Evolutionary conservation across 352 stramenopile genomes (phyloP), one percentile per base, ranked within the genome.

Genomic region (Chrysophaeum taylorii): DNA sequence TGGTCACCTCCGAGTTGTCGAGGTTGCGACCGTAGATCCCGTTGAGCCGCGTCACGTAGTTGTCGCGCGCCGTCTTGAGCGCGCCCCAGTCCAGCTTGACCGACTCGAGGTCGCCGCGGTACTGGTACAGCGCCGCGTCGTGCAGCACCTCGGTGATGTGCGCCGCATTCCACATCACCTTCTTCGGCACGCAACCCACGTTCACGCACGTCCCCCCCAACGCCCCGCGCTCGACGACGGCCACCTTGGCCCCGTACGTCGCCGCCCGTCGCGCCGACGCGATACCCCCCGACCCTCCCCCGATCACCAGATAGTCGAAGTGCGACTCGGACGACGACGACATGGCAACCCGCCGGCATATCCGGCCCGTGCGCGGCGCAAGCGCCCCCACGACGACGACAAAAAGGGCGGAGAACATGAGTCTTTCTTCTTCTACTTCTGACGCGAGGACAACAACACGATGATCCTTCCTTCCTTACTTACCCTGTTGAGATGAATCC

Each of bases 171-270:
- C 89, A 98, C 92, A 98, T 98, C 63, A 98, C 83, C 81, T 99
- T 99, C 83, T 98, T 98, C 23, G 94, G 94, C 62, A 98, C 93
- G 84, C 94, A 98, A 70, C 94, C 93, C 36, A 96, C 94, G 80
- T 98, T 98, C 54, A 99, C 94, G 78, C 94, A 99, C 21, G 95
- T 99, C 71, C 95, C 94, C 68, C 92, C 94, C 71, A 89, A 78
- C 12, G 86, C 81, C 69, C 80, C 87, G 79, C 84, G 84, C 78
- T 99, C 94, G 35, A 97, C 82, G 16, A 98, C 77, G 12, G 92
- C 90, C 23, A 98, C 93, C 75, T 96, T 96, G 66, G 92, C 92
- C 66, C 93, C 93, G 78, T 97, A 92, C 2, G 79, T 83, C 42
- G 92, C 92, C 18, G 92, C 88, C 71, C 92, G 85, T 25, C 91